A percentile compares a stretch with the other conserved stretches of the same genome.
These are phyloP conservation scores for Carpinus fangiana DNA, from an alignment of 306 rosid species.

Conservation along the genomic window DNA sequence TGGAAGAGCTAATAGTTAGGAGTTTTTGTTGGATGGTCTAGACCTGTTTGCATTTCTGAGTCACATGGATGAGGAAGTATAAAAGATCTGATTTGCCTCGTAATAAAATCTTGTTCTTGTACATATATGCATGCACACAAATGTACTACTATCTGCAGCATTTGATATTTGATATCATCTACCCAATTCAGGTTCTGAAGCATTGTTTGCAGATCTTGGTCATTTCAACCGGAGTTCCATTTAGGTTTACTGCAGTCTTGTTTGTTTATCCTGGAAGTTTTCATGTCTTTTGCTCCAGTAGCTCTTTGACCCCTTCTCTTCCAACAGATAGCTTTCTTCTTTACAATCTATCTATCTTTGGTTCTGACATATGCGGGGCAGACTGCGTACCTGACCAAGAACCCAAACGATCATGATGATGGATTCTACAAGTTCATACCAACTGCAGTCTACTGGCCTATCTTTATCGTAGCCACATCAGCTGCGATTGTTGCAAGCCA, in stretches of 20 bases:
- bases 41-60: background rate
- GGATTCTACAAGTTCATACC: slow-evolving; percentile 90
- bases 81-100: background rate
- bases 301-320: slow-evolving; percentile 1
- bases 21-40: background rate
- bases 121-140: background rate
- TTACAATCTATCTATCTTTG: slow-evolving; percentile 73
- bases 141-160: background rate
- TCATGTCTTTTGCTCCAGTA: slow-evolving; percentile 9
- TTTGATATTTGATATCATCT: slow-evolving; percentile 1
- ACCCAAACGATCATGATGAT: slow-evolving; percentile 67
- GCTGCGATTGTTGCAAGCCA: slow-evolving; percentile 90
- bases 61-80: background rate
- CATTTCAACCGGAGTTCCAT: slow-evolving; percentile 72
- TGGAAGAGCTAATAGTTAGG: background rate
- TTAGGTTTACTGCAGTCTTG: slow-evolving; percentile 49
- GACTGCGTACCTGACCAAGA: slow-evolving; percentile 76
- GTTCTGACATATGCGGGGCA: slow-evolving; percentile 87
- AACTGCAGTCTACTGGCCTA: slow-evolving; percentile 69
- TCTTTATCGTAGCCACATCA: slow-evolving; percentile 61
- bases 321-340: slow-evolving; percentile 63
- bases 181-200: slow-evolving; percentile 65
- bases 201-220: slow-evolving; percentile 90
- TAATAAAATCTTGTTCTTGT: background rate
- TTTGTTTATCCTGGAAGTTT: slow-evolving; percentile 13